Conservation (phyloP, 169 alveolate genomes). For the Theileria annulata region DNA sequence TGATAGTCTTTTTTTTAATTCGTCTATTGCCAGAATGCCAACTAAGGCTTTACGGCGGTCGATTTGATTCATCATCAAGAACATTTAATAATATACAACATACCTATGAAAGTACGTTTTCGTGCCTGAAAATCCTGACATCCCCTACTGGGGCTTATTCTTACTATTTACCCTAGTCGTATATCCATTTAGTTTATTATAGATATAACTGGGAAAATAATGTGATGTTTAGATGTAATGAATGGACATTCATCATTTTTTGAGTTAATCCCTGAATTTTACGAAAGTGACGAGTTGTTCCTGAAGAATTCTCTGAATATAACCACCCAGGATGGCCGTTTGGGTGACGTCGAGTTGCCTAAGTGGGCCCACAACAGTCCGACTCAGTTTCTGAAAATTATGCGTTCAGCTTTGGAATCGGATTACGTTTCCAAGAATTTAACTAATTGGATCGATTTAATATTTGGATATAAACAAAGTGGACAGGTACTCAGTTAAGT, state of each 20-base stretch:
- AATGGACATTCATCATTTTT: constrained; percentile 85
- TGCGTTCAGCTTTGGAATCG: constrained; percentile 93
- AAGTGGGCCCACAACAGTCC: constrained; percentile 82
- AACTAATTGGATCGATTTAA: constrained; percentile 95
- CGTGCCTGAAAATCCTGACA: constrained; percentile 4
- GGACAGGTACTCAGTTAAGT: constrained; percentile 41
- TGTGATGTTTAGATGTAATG: constrained; percentile 43
- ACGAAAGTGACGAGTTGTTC: constrained; percentile 83
- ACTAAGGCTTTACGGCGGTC: constrained; percentile 90
- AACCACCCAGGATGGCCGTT: constrained; percentile 72
- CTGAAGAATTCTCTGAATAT: constrained; percentile 81
- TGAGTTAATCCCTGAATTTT: constrained; percentile 94
- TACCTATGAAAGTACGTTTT: constrained; percentile 66
- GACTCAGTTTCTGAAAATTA: constrained; percentile 67
- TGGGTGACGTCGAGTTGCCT: constrained; percentile 87
- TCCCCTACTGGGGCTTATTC: neutral
- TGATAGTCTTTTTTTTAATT: constrained; percentile 92
- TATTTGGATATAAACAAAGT: constrained; percentile 91
- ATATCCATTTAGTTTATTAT: constrained; percentile 41
- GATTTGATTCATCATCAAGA: constrained; percentile 85
- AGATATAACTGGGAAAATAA: constrained; percentile 55
- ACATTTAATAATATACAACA: constrained; percentile 71
- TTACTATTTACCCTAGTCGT: constrained; percentile 47
- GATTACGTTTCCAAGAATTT: constrained; percentile 88
- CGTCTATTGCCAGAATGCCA: constrained; percentile 93